A percentile compares a stretch with the other conserved stretches of the same genome.
Conservation (phyloP, 1,284 basidiomycete species). For the Leucoagaricus sp. region DNA sequence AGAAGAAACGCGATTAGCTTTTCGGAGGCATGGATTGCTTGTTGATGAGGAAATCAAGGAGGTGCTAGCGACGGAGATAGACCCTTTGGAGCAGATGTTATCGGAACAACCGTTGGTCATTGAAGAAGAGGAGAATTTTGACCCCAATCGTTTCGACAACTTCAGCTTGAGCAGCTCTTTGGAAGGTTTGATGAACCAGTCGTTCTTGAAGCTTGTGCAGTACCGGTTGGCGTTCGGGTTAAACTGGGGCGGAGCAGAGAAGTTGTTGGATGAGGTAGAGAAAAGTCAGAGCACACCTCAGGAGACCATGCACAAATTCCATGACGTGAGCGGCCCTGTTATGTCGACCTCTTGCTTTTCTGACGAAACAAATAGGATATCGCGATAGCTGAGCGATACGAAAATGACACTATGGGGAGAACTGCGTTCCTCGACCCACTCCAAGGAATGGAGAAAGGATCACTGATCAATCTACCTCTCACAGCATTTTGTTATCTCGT, state of each 20-base stretch:
- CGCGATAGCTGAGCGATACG: slow-evolving; percentile 45
- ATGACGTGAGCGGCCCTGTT: slow-evolving; percentile 31
- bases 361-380: slow-evolving; percentile 42
- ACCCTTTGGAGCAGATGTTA: slow-evolving; percentile 26
- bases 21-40: slow-evolving; percentile 50
- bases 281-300: slow-evolving; percentile 43
- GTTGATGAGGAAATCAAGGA: slow-evolving; percentile 42
- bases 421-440: slow-evolving; percentile 58
- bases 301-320: slow-evolving; percentile 31
- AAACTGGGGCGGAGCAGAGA: slow-evolving; percentile 66
- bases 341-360: background rate
- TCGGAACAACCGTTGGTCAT: slow-evolving; percentile 16
- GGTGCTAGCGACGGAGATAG: slow-evolving; percentile 32
- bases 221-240: slow-evolving; percentile 50
- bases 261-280: slow-evolving; percentile 48
- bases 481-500: slow-evolving; percentile 60
- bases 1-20: slow-evolving; percentile 45
- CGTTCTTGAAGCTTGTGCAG: slow-evolving; percentile 52
- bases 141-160: slow-evolving; percentile 45
- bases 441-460: slow-evolving; percentile 25
- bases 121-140: slow-evolving; percentile 33
- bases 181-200: slow-evolving; percentile 55
- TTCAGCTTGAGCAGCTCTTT: slow-evolving; percentile 63
- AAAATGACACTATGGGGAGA: slow-evolving; percentile 37
- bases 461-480: slow-evolving; percentile 54